Conservation (phyloP, 2,329 filamentous ascomycete genomes). For the Acrocalymma vagum region DNA sequence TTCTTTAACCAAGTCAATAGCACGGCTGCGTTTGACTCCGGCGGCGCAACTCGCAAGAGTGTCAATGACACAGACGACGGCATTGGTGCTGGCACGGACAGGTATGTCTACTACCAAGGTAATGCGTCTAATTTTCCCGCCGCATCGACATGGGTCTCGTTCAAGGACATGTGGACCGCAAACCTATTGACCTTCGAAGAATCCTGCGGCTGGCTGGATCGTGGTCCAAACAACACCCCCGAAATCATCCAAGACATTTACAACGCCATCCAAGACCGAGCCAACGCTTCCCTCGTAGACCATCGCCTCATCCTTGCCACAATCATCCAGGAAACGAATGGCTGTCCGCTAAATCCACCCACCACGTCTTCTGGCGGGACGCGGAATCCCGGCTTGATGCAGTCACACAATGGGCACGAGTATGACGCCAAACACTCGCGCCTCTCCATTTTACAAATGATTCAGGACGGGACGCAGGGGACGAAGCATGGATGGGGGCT, state of each 20-base stretch:
- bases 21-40: slow-evolving; percentile 30
- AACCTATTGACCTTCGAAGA: slow-evolving; percentile 28
- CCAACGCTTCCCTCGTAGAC: slow-evolving; percentile 19
- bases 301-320: slow-evolving; percentile 22
- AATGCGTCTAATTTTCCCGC: slow-evolving; percentile 29
- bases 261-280: slow-evolving; percentile 21
- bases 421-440: slow-evolving; percentile 25
- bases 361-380: slow-evolving; percentile 19
- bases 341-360: slow-evolving; percentile 15
- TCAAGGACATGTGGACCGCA: slow-evolving; percentile 33
- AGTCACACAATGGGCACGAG: slow-evolving; percentile 25
- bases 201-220: slow-evolving; percentile 21
- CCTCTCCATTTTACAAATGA: slow-evolving; percentile 20
- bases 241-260: slow-evolving; percentile 21
- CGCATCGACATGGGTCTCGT: slow-evolving; percentile 29
- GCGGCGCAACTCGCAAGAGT: slow-evolving; percentile 34
- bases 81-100: slow-evolving; percentile 26
- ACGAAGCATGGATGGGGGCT: slow-evolving; percentile 19
- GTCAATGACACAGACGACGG: slow-evolving; percentile 27
- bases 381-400: slow-evolving; percentile 34
- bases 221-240: slow-evolving; percentile 17
- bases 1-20: slow-evolving; percentile 37
- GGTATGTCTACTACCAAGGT: slow-evolving; percentile 39
- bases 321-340: slow-evolving; percentile 21
- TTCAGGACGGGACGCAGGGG: slow-evolving; percentile 23